phyloP scores from a whole-genome alignment of 352 stramenopile species.

The Pythium phragmiticola region DNA sequence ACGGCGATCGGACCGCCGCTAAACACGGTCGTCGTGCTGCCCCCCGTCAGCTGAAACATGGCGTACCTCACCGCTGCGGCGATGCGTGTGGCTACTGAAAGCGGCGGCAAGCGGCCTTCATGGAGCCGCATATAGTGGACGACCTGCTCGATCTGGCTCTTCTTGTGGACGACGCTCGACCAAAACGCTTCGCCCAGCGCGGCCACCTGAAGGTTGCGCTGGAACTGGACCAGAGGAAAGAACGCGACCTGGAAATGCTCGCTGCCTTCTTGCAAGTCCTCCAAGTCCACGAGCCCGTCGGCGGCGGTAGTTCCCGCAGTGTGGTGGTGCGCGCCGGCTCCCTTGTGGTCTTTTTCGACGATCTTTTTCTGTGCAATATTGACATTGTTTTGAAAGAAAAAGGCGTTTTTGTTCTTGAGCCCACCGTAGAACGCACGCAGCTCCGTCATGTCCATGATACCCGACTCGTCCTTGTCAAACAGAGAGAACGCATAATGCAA shows the following conservation, averaged over 20 bases:
- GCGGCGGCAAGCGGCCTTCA: conserved; percentile 42
- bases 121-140: conserved; percentile 68
- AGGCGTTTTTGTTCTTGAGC: conserved; percentile 44
- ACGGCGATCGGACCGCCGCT: conserved; percentile 28
- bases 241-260: conserved; percentile 62
- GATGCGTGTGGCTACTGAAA: conserved; percentile 37
- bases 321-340: conserved; percentile 18
- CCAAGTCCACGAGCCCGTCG: conserved; percentile 50
- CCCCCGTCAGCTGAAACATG: conserved; percentile 16
- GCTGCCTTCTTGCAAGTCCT: conserved; percentile 53
- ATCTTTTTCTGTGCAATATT: conserved; percentile 56
- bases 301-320: conserved; percentile 13
- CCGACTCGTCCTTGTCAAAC: conserved; percentile 65
- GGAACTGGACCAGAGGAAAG: conserved; percentile 64
- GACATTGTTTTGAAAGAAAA: conserved; percentile 66
- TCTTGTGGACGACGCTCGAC: conserved; percentile 33
- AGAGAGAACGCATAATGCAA: conserved; percentile 66
- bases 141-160: conserved; percentile 43
- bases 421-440: conserved; percentile 54
- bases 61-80: conserved; percentile 24
- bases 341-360: conserved; percentile 30
- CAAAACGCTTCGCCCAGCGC: conserved; percentile 58
- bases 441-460: conserved; percentile 58
- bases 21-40: conserved; percentile 23
- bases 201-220: conserved; percentile 50